Evolutionary conservation across 495 filamentous ascomycete genomes (phyloP), one percentile per base, ranked within the genome.

Genomic region (Xylaria longipes): DNA sequence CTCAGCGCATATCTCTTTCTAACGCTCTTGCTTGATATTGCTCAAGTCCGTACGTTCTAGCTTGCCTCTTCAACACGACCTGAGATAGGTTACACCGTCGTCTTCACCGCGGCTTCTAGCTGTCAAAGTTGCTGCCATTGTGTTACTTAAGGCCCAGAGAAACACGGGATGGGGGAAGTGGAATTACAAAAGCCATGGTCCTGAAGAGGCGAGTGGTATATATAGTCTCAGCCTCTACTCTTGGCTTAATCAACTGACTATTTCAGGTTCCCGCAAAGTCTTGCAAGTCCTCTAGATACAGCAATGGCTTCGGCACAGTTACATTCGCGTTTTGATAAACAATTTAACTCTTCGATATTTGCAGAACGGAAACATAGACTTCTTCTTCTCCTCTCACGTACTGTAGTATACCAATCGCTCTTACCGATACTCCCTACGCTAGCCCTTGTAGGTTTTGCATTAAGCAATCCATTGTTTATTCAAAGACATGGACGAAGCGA

Each of bases 391-490:
- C 45, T 46, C 45, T 46, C 45, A 0, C 45, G 45, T n/a, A 46
- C 45, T 6, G 15, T 46, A n/a, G 1, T n/a, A n/a, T 17, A 17
- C 45, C 45, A 46, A 70, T 77, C 62, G 6, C 35, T 62, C 7
- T 8, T 62, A 2, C 80, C 81, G 0, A 64, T 82, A 1, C 71
- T 68, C 1, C 79, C 81, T 2, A 76, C 80, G 2, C 69, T 82
- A 7, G 77, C 77, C 0, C 65, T 80, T 52, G 71, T 71, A 5
- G 80, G 69, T 15, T 89, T 93, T 72, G 88, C 83, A 25, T 88
- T 91, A 58, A 86, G 85, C 66, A 91, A 93, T 72, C 91, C 91
- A 1, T 85, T 93, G 62, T 83, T 94, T 15, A 85, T 92, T 27
- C 80, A 89, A 35, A 79, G 84, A 14, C 83, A n/a, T n/a, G n/a